Evolutionary conservation across 139 green algal species (phyloP).

Genomic region (Chlorella sp.): DNA sequence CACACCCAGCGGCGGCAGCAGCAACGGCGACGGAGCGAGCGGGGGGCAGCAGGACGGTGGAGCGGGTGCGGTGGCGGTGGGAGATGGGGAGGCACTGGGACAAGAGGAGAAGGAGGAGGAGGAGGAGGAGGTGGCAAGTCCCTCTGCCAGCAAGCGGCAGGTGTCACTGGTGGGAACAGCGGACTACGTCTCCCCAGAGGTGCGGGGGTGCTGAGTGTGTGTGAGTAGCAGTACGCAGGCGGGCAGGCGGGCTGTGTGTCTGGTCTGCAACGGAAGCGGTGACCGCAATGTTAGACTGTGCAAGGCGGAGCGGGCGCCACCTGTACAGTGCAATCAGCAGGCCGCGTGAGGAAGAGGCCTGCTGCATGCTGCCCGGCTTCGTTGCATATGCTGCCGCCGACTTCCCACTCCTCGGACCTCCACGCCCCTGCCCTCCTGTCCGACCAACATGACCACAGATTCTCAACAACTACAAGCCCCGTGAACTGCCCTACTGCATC

Average conservation of each 20-base stretch:
- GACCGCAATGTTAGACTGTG: too few species aligned
- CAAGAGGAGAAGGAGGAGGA: not conserved
- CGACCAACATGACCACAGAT: too few species aligned
- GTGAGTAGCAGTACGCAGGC: not conserved
- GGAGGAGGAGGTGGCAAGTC: not conserved
- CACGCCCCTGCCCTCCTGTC: too few species aligned
- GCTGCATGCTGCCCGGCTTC: too few species aligned
- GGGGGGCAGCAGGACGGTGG: not conserved
- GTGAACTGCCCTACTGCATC: too few species aligned
- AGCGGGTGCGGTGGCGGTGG: not conserved
- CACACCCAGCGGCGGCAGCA: not conserved
- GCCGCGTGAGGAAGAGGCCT: too few species aligned
- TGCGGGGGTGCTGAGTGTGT: not conserved
- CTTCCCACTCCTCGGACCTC: too few species aligned
- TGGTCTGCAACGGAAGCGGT: too few species aligned
- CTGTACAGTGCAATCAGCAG: too few species aligned
- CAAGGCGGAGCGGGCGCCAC: too few species aligned
- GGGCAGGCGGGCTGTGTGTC: not conserved
- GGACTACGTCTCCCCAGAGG: slow-evolving; percentile 77
- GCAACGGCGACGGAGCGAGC: not conserved
- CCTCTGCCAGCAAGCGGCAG: not conserved
- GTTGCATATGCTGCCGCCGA: too few species aligned
- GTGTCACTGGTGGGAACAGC: slow-evolving; percentile 88
- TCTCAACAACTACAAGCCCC: too few species aligned
- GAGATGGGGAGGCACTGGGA: not conserved